A percentile compares a stretch with the other conserved stretches of the same genome.
Evolutionary conservation across 192 early-diverging fungal genomes (phyloP).

Genomic region (Coemansia sp.): DNA sequence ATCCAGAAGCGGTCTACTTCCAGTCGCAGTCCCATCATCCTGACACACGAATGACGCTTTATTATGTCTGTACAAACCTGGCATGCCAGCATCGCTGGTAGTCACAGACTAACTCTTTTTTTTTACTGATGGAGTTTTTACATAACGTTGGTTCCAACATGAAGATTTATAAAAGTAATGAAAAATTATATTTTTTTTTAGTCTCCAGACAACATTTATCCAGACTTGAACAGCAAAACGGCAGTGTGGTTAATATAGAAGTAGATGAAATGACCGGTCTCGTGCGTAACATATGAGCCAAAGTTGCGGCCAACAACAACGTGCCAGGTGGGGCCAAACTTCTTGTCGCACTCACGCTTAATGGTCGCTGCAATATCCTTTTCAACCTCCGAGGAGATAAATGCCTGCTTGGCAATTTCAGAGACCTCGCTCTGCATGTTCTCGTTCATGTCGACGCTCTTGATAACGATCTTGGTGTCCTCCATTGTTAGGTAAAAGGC

Average conservation of each 20-base stretch:
- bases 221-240: constrained; percentile 92
- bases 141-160: background rate
- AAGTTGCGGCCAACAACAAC: constrained; percentile 98
- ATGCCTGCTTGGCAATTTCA: constrained; percentile 80
- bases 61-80: constrained; percentile 71
- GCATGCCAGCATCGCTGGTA: constrained; percentile 73
- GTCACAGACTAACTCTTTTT: constrained; percentile 11
- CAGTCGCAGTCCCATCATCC: constrained; percentile 68
- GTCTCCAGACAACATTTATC: constrained; percentile 40
- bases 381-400: constrained; percentile 92
- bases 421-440: constrained; percentile 94
- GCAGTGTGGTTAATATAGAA: constrained; percentile 95
- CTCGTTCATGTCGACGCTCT: constrained; percentile 98
- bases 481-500: constrained; percentile 22
- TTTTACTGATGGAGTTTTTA: background rate
- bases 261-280: constrained; percentile 96
- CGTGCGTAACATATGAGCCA: constrained; percentile 98
- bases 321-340: constrained; percentile 98
- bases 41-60: constrained; percentile 76
- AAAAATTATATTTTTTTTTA: background rate
- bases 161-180: background rate
- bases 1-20: constrained; percentile 70
- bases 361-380: constrained; percentile 98
- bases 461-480: constrained; percentile 87
- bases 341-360: constrained; percentile 98